A percentile compares a stretch with the other conserved stretches of the same genome.
These are phyloP conservation scores for Pholiota microspora DNA, from an alignment of 768 basidiomycete species.

Conservation along the genomic window DNA sequence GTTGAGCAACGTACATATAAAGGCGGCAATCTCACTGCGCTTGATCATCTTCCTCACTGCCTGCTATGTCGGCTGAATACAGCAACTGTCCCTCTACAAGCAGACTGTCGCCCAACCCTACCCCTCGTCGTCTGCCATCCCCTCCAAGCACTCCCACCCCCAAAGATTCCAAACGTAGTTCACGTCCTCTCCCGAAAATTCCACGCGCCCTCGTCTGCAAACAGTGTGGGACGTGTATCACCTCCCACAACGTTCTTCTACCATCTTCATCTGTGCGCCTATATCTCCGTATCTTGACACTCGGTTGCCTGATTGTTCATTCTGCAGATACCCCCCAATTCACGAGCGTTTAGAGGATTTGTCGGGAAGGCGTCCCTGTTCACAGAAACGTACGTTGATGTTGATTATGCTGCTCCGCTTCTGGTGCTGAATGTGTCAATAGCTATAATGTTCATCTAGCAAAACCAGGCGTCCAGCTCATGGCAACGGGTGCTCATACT, in stretches of 20 bases:
- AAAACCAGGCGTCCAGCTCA: constrained; percentile 50
- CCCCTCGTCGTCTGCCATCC: constrained; percentile 19
- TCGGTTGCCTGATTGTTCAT: not conserved
- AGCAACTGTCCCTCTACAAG: constrained; percentile 7
- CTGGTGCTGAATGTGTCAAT: constrained; percentile 8
- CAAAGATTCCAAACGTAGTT: constrained; percentile 25
- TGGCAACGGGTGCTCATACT: constrained; percentile 63
- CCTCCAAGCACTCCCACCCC: constrained; percentile 9
- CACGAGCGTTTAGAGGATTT: constrained; percentile 52
- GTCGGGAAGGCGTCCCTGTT: constrained; percentile 59
- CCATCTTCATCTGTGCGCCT: constrained; percentile 37
- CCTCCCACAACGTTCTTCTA: constrained; percentile 40
- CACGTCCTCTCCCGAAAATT: constrained; percentile 49
- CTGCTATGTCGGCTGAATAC: constrained; percentile 12
- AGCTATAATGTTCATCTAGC: constrained; percentile 49
- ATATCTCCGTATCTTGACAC: not conserved
- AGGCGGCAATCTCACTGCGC: not conserved
- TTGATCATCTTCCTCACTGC: constrained; percentile 1
- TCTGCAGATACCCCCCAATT: constrained; percentile 40
- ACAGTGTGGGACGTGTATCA: constrained; percentile 42
- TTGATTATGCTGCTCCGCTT: not conserved
- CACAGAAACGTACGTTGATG: constrained; percentile 44
- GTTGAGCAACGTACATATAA: not conserved
- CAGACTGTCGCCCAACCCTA: constrained; percentile 9
- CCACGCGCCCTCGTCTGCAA: constrained; percentile 46